phyloP scores from a whole-genome alignment of 768 basidiomycete genomes.

The Hygrophorus pudorinus region DNA sequence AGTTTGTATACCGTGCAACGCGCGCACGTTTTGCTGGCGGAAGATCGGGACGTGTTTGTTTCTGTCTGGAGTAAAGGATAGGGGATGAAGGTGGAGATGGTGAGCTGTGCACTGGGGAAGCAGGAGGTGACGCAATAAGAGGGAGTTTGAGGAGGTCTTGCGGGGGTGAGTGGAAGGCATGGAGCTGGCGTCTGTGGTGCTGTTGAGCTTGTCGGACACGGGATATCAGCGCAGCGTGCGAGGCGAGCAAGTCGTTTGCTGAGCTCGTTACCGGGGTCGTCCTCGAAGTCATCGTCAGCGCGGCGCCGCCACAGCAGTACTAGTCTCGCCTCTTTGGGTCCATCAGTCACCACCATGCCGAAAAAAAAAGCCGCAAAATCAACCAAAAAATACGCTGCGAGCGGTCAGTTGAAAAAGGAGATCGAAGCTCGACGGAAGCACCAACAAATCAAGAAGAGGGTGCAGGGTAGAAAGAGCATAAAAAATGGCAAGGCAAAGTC shows the following conservation, averaged over 20 bases:
- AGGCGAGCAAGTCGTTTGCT: constrained; percentile 55
- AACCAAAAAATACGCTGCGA: constrained; percentile 79
- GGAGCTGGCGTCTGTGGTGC: constrained; percentile 44
- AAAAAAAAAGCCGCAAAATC: constrained; percentile 50
- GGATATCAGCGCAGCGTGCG: constrained; percentile 48
- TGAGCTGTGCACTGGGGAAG: constrained; percentile 29
- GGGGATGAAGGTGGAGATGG: constrained; percentile 42
- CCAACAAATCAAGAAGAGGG: constrained; percentile 65
- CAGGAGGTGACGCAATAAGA: constrained; percentile 45
- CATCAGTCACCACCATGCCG: too few species aligned
- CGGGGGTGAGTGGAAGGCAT: constrained; percentile 44
- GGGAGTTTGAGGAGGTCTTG: constrained; percentile 46
- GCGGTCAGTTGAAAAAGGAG: constrained; percentile 79
- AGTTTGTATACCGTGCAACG: constrained; percentile 62
- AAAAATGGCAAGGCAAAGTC: constrained; percentile 19
- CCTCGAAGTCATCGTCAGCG: background rate
- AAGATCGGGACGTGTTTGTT: constrained; percentile 27
- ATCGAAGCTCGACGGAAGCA: constrained; percentile 79
- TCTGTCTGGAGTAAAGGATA: constrained; percentile 19
- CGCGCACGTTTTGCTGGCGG: constrained; percentile 71
- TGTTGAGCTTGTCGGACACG: constrained; percentile 49
- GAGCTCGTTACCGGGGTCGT: constrained; percentile 45
- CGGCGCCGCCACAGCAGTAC: background rate
- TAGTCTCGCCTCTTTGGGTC: too few species aligned
- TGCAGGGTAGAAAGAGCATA: constrained; percentile 45